A percentile compares a stretch with the other conserved stretches of the same genome.
phyloP scores from a whole-genome alignment of 2,329 filamentous ascomycete genomes.

The Teratosphaeria nubilosa region DNA sequence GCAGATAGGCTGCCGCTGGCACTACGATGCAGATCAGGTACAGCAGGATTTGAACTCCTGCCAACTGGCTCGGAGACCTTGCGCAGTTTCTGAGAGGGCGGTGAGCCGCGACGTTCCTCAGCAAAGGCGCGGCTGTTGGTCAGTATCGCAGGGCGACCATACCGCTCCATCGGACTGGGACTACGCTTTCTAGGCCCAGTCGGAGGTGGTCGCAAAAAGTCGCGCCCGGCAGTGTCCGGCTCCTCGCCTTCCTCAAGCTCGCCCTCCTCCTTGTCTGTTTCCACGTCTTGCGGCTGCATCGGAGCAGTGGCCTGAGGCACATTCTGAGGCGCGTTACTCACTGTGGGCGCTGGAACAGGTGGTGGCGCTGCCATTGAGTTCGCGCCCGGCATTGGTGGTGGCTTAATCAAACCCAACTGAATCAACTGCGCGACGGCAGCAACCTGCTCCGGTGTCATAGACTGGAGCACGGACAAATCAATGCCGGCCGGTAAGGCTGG shows the following conservation, averaged over 20 bases:
- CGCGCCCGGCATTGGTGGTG: conserved; percentile 9
- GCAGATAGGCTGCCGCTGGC: neutral
- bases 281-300: conserved; percentile 11
- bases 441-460: conserved; percentile 20
- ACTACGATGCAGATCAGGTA: neutral
- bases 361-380: neutral
- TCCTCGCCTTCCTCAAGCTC: conserved; percentile 65
- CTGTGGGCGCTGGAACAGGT: neutral
- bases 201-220: conserved; percentile 18
- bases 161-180: conserved; percentile 1
- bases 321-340: neutral
- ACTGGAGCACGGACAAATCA: conserved; percentile 12
- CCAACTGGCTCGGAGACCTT: neutral
- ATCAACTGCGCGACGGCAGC: conserved; percentile 15
- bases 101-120: neutral
- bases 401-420: conserved; percentile 16
- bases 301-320: conserved; percentile 1
- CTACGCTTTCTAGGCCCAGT: conserved; percentile 19
- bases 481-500: conserved; percentile 10
- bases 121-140: neutral
- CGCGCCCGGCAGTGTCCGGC: conserved; percentile 7
- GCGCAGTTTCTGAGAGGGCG: neutral
- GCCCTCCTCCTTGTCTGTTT: conserved; percentile 56
- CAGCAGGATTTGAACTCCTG: neutral
- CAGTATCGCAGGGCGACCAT: neutral